Conservation (phyloP, 768 basidiomycete genomes). For the Trichaptum fuscoviolaceum region DNA sequence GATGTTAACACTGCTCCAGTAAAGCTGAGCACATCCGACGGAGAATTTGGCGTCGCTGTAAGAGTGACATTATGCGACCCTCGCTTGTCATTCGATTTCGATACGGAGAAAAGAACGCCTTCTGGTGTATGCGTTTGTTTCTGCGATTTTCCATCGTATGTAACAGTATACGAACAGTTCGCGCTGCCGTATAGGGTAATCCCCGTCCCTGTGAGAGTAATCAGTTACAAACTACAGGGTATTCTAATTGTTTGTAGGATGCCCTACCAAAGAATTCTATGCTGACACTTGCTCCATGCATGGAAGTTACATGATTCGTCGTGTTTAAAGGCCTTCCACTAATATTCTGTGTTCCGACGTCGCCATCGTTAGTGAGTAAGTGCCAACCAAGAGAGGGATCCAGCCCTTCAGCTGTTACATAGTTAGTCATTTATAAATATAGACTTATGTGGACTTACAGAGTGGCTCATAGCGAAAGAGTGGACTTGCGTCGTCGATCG, state of each 20-base stretch:
- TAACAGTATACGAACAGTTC: conserved; percentile 10
- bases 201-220: conserved; percentile 10
- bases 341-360: background rate
- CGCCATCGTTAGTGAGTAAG: background rate
- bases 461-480: conserved; percentile 17
- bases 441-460: conserved; percentile 9
- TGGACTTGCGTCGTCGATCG: conserved; percentile 20
- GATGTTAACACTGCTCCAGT: background rate
- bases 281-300: background rate
- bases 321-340: background rate
- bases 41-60: background rate
- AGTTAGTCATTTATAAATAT: background rate
- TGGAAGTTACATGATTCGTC: background rate
- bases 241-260: background rate
- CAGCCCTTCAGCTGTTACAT: background rate
- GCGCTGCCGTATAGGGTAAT: conserved; percentile 12
- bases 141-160: background rate
- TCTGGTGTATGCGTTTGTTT: background rate
- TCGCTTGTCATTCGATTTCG: background rate
- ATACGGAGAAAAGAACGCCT: background rate
- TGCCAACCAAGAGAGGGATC: background rate
- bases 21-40: background rate
- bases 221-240: background rate
- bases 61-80: background rate
- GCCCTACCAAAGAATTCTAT: background rate